Conservation (phyloP, 306 rosid species). For the Vigna unguiculata region DNA sequence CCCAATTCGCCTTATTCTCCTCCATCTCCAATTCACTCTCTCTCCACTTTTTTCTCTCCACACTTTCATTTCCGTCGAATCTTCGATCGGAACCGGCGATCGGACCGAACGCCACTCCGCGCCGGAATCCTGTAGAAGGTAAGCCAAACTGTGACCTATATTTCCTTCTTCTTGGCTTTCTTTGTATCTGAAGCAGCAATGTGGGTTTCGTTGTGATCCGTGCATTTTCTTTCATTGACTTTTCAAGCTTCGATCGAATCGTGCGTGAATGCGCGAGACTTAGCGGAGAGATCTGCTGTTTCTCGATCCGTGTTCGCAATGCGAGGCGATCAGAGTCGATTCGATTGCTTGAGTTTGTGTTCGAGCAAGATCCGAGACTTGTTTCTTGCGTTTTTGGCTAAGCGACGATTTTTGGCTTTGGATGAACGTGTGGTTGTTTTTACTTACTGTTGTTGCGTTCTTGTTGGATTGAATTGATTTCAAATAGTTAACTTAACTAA, state of each 20-base stretch:
- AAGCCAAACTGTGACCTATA: constrained; percentile 12
- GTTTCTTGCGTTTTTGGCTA: neutral
- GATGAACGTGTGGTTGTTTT: neutral
- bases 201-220: constrained; percentile 38
- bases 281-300: constrained; percentile 36
- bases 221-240: constrained; percentile 17
- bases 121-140: constrained; percentile 43
- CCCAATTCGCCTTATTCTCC: constrained; percentile 56
- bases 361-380: constrained; percentile 53
- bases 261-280: constrained; percentile 22
- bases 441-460: neutral
- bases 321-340: constrained; percentile 31
- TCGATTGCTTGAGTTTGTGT: constrained; percentile 5
- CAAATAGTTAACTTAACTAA: constrained; percentile 7
- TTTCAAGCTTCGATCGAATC: constrained; percentile 35
- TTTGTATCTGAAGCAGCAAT: constrained; percentile 29
- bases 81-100: constrained; percentile 37
- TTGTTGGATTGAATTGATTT: constrained; percentile 15
- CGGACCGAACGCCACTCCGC: constrained; percentile 33
- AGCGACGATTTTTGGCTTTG: constrained; percentile 34
- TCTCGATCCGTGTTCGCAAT: constrained; percentile 32
- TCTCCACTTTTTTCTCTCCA: constrained; percentile 34
- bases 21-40: constrained; percentile 23
- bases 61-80: constrained; percentile 35
- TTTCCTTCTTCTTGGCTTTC: neutral